Evolutionary conservation across 176 grass and related monocot genomes (phyloP), one percentile per base, ranked within the genome.

Genomic region (Lolium perenne): DNA sequence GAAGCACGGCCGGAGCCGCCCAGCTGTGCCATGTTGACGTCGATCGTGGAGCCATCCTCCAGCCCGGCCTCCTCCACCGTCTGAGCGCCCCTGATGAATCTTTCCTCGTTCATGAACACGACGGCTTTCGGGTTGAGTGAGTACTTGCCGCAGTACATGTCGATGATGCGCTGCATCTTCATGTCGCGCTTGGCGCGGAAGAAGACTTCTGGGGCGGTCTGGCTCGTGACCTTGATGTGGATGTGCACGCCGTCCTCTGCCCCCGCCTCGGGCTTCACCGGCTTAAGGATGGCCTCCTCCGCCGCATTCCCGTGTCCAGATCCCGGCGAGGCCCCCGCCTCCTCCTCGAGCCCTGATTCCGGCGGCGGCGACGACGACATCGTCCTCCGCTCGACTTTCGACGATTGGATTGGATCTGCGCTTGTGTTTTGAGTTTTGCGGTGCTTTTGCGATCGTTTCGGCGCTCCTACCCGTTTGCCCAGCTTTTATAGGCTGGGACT

Each of bases 101-200:
- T 1, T 0, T 23, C 2, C 8, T 43, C 20, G 61, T 9, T 10
- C 10, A 88, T 20, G 80, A 88, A 78, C 41, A 1, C 4, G 14
- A 83, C 80, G 43, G 71, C 5, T 29, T 13, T n/a, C 2, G 25
- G 74, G 74, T 51, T 0, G 51, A 83, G 38, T 53, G 86, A 88
- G 25, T 88, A 43, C 62, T 61, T 51, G 60, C 41, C 18, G 25
- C 80, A 83, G 73, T 83, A 88, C 32, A 10, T 16, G 51, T 83
- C 81, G 29, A 84, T 54, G 41, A 84, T 4, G 26, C 55, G 15
- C 54, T 10, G 20, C 43, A 84, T 20, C 54, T 2, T n/a, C 41
- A 45, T 9, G 64, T 26, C 2, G 6, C 26, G 64, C 80, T 26
- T 88, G 74, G 78, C 4, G 54, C 26, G 54, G 64, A 71, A n/a